Evolutionary conservation across 2,329 filamentous ascomycete genomes (phyloP).

Genomic region (Amylocarpus encephaloides): DNA sequence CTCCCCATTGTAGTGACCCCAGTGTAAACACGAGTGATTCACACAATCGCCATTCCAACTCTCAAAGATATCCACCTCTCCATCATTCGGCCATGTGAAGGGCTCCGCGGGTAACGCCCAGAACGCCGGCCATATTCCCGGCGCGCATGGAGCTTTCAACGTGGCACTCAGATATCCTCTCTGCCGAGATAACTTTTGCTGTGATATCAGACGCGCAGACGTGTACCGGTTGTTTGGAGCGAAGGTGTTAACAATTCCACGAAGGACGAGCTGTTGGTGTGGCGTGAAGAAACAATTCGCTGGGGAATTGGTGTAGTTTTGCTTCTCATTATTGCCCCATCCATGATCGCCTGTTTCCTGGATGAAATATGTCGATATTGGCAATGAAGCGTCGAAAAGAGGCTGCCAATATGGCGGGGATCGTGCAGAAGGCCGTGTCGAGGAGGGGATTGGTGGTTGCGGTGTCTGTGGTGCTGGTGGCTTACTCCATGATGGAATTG

Average conservation of each 20-base stretch:
- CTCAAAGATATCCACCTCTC: conserved; percentile 55
- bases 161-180: conserved; percentile 47
- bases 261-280: conserved; percentile 45
- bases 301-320: conserved; percentile 47
- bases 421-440: not conserved
- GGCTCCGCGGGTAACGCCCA: conserved; percentile 54
- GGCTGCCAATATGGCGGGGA: conserved; percentile 44
- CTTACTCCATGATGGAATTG: not conserved
- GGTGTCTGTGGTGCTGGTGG: not conserved
- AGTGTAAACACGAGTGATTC: conserved; percentile 53
- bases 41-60: conserved; percentile 52
- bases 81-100: conserved; percentile 52
- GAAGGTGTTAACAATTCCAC: conserved; percentile 38
- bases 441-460: conserved; percentile 1
- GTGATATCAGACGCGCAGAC: conserved; percentile 48
- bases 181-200: conserved; percentile 43
- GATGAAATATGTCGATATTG: conserved; percentile 48
- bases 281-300: conserved; percentile 49
- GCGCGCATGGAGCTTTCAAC: conserved; percentile 46
- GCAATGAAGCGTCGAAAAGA: conserved; percentile 40
- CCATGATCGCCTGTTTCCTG: conserved; percentile 49
- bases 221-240: conserved; percentile 43
- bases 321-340: conserved; percentile 56
- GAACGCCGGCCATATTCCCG: conserved; percentile 56
- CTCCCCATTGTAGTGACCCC: conserved; percentile 48